phyloP scores from a whole-genome alignment of 129 eudicot genomes.

The Flaveria bidentis region DNA sequence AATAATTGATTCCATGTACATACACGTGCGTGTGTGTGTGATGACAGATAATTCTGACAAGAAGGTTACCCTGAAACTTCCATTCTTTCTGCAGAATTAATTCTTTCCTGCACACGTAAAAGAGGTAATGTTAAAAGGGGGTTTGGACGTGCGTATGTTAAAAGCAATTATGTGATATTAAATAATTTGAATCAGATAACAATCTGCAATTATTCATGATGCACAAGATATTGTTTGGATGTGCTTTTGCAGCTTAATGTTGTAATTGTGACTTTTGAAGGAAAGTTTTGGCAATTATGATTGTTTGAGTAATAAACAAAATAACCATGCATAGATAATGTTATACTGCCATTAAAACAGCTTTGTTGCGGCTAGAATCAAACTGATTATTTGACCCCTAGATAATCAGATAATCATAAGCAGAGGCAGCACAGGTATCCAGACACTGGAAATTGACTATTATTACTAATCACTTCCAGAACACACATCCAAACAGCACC shows the following conservation, averaged over 20 bases:
- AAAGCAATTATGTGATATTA: background rate
- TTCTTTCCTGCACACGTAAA: conserved; percentile 38
- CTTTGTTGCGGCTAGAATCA: conserved; percentile 2
- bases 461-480: conserved; percentile 1
- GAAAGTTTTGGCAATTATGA: background rate
- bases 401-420: background rate
- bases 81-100: conserved; percentile 25
- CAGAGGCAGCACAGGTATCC: background rate
- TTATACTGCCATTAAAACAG: background rate
- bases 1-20: conserved; percentile 1
- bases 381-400: background rate
- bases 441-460: background rate
- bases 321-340: background rate
- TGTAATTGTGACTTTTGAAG: background rate
- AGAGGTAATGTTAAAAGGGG: conserved; percentile 8
- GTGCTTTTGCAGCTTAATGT: background rate
- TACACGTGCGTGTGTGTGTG: background rate
- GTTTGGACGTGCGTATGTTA: background rate
- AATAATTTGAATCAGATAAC: background rate
- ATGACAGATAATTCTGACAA: conserved; percentile 18
- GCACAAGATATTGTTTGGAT: conserved; percentile 9
- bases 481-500: conserved; percentile 2
- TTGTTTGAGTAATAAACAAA: background rate
- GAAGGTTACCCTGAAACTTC: conserved; percentile 39
- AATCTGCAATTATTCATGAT: background rate